These are phyloP conservation scores for Syncephalastrum racemosum DNA, from an alignment of 371 early-diverging fungal species.

Conservation along the genomic window DNA sequence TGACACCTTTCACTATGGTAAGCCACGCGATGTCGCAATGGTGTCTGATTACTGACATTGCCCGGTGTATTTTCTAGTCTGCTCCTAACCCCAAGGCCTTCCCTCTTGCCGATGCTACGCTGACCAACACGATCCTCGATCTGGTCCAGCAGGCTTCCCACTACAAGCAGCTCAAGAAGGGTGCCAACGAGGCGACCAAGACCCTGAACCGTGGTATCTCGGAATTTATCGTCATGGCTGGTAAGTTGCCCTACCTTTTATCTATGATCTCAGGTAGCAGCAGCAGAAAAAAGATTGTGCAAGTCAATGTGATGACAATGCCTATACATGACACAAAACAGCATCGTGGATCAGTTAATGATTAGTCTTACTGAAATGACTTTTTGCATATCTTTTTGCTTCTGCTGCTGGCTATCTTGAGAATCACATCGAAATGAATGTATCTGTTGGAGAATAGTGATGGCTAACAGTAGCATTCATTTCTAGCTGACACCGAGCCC, in stretches of 20 bases:
- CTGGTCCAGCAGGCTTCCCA: slow-evolving; percentile 96
- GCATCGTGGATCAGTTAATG: slow-evolving; percentile 16
- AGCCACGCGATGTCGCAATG: too few relatives aligned
- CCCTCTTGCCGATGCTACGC: slow-evolving; percentile 90
- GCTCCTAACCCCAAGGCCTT: slow-evolving; percentile 79
- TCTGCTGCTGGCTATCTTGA: slow-evolving; percentile 1
- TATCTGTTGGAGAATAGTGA: not conserved
- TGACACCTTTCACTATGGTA: too few relatives aligned
- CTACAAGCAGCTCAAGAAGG: slow-evolving; percentile 99
- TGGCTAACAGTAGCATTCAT: not conserved
- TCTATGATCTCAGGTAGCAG: not conserved
- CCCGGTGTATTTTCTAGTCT: slow-evolving; percentile 13
- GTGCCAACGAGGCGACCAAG: slow-evolving; percentile 99
- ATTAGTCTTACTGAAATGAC: slow-evolving; percentile 29
- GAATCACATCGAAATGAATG: slow-evolving; percentile 4
- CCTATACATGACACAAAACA: slow-evolving; percentile 16
- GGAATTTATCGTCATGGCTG: slow-evolving; percentile 98
- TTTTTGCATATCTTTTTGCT: not conserved
- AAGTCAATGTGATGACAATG: slow-evolving; percentile 10
- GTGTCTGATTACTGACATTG: not conserved
- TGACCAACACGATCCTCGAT: slow-evolving; percentile 93
- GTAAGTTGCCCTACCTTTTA: slow-evolving; percentile 29
- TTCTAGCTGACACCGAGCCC: slow-evolving; percentile 93
- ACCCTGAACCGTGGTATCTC: slow-evolving; percentile 99
- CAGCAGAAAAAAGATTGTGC: not conserved